A percentile compares a stretch with the other conserved stretches of the same genome.
Conservation (phyloP, 805 yeast species). For the Metschnikowia continentalis region DNA sequence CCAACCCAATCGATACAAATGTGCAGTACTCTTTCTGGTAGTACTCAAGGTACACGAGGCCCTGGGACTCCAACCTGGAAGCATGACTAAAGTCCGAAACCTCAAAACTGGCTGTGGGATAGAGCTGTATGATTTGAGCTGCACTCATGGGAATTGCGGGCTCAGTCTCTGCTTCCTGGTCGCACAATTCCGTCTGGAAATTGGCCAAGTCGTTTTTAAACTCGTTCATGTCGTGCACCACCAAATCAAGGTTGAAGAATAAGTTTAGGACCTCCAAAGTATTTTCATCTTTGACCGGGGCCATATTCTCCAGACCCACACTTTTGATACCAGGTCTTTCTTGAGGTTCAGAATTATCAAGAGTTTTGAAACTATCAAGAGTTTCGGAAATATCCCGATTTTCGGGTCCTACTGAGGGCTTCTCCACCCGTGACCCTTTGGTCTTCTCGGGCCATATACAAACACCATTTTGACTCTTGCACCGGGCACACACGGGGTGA, state of each 20-base stretch:
- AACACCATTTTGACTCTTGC: conserved; percentile 3
- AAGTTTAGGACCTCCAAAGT: neutral
- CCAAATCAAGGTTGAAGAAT: conserved; percentile 4
- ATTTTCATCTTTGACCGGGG: neutral
- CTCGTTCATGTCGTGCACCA: conserved; percentile 14
- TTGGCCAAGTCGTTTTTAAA: conserved; percentile 13
- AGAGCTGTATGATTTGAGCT: neutral
- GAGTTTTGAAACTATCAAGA: too few relatives aligned
- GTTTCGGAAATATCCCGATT: too few relatives aligned
- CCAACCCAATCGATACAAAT: conserved; percentile 16
- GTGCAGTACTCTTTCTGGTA: conserved; percentile 17
- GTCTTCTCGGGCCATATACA: conserved; percentile 13
- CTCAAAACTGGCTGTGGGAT: conserved; percentile 4
- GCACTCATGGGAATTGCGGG: neutral
- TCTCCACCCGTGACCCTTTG: neutral
- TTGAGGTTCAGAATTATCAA: too few relatives aligned
- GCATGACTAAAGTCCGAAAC: conserved; percentile 8
- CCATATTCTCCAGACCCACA: too few relatives aligned
- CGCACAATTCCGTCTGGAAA: conserved; percentile 15
- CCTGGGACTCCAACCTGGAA: conserved; percentile 14
- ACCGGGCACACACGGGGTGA: conserved; percentile 14
- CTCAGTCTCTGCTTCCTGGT: conserved; percentile 3
- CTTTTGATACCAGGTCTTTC: too few relatives aligned
- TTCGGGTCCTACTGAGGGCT: neutral
- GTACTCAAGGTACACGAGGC: conserved; percentile 16